These are phyloP conservation scores for Allium sativum DNA, from an alignment of 106 monocot species.

Conservation along the genomic window DNA sequence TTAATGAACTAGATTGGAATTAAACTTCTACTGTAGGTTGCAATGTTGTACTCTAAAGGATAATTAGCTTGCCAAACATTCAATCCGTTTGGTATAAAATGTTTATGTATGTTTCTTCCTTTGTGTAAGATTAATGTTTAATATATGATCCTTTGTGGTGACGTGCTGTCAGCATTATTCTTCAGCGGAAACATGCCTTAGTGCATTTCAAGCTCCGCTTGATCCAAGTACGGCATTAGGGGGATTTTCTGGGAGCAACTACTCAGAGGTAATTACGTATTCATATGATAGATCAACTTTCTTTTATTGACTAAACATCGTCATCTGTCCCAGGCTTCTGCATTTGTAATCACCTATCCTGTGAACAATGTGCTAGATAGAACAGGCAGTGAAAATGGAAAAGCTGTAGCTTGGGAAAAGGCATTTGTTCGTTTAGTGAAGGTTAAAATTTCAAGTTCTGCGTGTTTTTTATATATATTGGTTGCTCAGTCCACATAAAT, in stretches of 20 bases:
- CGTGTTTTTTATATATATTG: neutral
- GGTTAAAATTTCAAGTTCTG: slow-evolving; percentile 26
- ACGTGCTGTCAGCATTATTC: slow-evolving; percentile 67
- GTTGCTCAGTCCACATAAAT: neutral
- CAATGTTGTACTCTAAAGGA: too few relatives aligned
- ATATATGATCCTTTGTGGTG: slow-evolving; percentile 2
- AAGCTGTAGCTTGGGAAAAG: slow-evolving; percentile 87
- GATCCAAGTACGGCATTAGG: slow-evolving; percentile 91
- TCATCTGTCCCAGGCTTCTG: slow-evolving; percentile 54
- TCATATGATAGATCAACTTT: neutral
- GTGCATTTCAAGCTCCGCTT: slow-evolving; percentile 89
- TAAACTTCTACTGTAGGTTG: too few relatives aligned
- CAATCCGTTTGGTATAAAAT: too few relatives aligned
- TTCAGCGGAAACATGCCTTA: slow-evolving; percentile 67
- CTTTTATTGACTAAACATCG: slow-evolving; percentile 1
- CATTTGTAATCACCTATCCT: slow-evolving; percentile 93
- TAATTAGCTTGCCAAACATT: too few relatives aligned
- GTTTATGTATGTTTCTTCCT: too few relatives aligned
- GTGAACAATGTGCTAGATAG: slow-evolving; percentile 78
- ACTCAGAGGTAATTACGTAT: slow-evolving; percentile 53
- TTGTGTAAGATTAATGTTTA: slow-evolving; percentile 1
- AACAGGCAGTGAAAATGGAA: slow-evolving; percentile 56
- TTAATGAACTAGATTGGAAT: too few relatives aligned
- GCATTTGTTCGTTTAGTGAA: slow-evolving; percentile 67
- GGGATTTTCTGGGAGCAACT: slow-evolving; percentile 83